Evolutionary conservation across 164 flowering plant genomes (phyloP).

Genomic region (Euptelea pleiosperma): DNA sequence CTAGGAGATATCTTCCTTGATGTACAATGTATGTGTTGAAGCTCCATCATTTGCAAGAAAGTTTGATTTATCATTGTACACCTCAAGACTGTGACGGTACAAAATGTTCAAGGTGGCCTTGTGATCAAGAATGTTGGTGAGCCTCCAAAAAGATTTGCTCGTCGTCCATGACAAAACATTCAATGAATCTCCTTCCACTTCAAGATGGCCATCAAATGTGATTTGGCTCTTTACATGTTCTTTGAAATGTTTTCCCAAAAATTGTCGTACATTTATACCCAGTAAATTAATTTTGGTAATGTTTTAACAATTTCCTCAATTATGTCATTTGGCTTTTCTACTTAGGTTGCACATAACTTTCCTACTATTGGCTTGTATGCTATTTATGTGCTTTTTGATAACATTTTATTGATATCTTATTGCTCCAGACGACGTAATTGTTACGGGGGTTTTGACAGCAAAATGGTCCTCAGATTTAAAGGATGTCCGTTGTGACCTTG

Average conservation of each 20-base stretch:
- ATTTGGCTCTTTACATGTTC: not conserved
- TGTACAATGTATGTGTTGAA: not conserved
- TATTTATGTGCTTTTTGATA: not conserved
- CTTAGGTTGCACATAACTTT: not conserved
- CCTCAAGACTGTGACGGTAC: too few species aligned
- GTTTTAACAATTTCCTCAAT: not conserved
- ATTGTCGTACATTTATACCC: not conserved
- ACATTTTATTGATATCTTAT: constrained; percentile 6
- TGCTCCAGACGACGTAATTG: constrained; percentile 73
- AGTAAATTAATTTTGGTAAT: not conserved
- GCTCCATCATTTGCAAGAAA: not conserved
- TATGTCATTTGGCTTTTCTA: not conserved
- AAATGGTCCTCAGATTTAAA: constrained; percentile 89
- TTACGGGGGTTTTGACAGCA: constrained; percentile 79
- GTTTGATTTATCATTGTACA: too few species aligned
- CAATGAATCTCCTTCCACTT: not conserved
- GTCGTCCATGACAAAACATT: not conserved
- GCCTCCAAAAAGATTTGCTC: not conserved
- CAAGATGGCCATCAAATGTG: not conserved
- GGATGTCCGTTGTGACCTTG: constrained; percentile 92
- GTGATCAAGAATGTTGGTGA: not conserved
- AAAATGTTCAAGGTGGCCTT: too few species aligned
- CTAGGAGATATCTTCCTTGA: not conserved
- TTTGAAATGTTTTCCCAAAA: not conserved
- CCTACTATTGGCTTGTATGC: not conserved